Conservation (phyloP, 108 stramenopile genomes). For the Stephanodiscus minutulus region DNA sequence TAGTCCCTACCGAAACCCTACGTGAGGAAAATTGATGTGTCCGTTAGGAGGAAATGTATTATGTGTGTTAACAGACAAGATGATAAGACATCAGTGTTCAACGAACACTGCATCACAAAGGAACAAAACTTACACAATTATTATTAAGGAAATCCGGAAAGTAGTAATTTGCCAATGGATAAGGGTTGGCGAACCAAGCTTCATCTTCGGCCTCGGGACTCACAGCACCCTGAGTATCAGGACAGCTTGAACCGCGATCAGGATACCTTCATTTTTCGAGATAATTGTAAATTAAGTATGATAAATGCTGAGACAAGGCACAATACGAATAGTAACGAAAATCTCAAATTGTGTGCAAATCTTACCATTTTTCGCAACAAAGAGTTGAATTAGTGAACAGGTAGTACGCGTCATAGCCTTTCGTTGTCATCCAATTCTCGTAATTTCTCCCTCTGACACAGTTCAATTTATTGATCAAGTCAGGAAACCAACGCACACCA, state of each 20-base stretch:
- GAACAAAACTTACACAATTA: conserved; percentile 15
- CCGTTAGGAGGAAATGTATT: too few relatives aligned
- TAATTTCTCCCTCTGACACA: conserved; percentile 16
- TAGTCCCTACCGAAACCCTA: background rate
- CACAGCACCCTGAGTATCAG: background rate
- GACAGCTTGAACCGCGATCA: conserved; percentile 3
- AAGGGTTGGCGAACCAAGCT: too few relatives aligned
- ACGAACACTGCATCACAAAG: conserved; percentile 2
- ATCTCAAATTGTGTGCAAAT: too few relatives aligned
- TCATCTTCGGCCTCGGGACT: conserved; percentile 4
- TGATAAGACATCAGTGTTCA: background rate
- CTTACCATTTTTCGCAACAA: conserved; percentile 22
- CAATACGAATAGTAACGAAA: too few relatives aligned
- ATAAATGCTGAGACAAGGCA: too few relatives aligned
- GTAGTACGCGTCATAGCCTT: conserved; percentile 9
- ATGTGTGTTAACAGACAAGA: background rate
- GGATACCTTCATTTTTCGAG: conserved; percentile 4
- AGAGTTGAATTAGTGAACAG: background rate
- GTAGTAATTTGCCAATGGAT: conserved; percentile 16
- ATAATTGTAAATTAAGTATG: too few relatives aligned
- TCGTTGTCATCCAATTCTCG: conserved; percentile 18
- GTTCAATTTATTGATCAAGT: conserved; percentile 19
- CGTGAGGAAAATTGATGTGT: background rate
- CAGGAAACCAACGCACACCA: background rate
- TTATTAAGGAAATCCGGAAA: conserved; percentile 7